Conservation (phyloP, 208 protist species). For the Leishmania tropica region DNA sequence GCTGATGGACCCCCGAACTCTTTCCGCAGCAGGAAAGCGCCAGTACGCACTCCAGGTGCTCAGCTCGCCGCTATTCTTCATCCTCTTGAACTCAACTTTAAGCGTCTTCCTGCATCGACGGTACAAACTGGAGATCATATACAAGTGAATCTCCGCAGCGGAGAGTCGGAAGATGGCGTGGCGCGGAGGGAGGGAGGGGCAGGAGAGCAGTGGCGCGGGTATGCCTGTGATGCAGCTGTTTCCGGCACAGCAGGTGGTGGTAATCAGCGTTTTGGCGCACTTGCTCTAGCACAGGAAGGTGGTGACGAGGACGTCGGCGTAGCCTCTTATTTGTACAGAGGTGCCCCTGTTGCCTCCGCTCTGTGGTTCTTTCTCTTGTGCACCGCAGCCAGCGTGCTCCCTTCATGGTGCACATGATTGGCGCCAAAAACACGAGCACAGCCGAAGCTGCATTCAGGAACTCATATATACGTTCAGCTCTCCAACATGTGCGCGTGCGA, state of each 20-base stretch:
- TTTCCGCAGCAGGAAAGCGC: not conserved
- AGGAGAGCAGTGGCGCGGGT: not conserved
- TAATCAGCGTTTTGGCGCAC: not conserved
- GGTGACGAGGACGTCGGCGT: not conserved
- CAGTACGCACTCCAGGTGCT: slow-evolving; percentile 20
- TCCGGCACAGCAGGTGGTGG: not conserved
- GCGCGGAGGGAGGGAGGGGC: not conserved
- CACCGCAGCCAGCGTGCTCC: not conserved
- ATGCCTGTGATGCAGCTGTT: not conserved
- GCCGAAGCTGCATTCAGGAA: not conserved
- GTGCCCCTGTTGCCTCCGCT: not conserved
- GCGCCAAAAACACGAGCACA: not conserved
- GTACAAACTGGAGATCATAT: slow-evolving; percentile 12
- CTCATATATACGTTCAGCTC: not conserved
- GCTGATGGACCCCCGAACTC: slow-evolving; percentile 12
- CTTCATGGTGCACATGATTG: not conserved
- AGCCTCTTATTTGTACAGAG: not conserved
- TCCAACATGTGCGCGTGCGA: not conserved
- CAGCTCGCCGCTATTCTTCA: slow-evolving; percentile 40
- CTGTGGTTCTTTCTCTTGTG: not conserved
- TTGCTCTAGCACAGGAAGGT: not conserved
- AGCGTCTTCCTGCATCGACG: slow-evolving; percentile 20
- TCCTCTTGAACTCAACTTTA: slow-evolving; percentile 27
- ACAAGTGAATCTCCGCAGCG: not conserved
- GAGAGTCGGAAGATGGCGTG: not conserved